phyloP scores from a whole-genome alignment of 2,329 filamentous ascomycete species.

The Aschersonia sp. region DNA sequence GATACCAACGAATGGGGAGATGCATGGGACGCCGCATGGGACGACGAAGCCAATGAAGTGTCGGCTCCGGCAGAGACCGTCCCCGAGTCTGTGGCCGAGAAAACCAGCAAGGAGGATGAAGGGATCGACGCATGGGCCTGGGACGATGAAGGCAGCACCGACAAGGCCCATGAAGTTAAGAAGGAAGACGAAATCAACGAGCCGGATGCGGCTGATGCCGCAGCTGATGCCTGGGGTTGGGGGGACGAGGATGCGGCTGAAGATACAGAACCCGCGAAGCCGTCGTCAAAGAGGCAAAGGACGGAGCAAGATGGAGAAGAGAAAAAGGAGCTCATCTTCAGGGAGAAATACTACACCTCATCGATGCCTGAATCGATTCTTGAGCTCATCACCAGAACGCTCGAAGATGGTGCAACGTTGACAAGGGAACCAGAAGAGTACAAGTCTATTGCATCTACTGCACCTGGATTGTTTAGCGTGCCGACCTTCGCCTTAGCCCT shows the following conservation, averaged over 20 bases:
- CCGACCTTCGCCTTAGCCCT: conserved; percentile 63
- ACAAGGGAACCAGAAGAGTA: conserved; percentile 35
- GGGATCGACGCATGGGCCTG: conserved; percentile 68
- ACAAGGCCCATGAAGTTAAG: conserved; percentile 7
- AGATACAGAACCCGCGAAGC: conserved; percentile 9
- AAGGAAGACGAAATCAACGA: conserved; percentile 7
- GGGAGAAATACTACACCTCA: conserved; percentile 79
- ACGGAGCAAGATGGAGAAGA: conserved; percentile 13
- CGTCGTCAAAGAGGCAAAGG: conserved; percentile 5
- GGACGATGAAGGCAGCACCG: conserved; percentile 45
- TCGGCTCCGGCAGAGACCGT: conserved; percentile 5
- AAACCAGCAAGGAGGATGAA: conserved; percentile 20
- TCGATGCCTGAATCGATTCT: conserved; percentile 72
- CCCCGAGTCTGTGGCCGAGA: conserved; percentile 6
- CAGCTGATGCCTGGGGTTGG: conserved; percentile 71
- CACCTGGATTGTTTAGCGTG: conserved; percentile 54
- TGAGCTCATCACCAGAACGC: conserved; percentile 43
- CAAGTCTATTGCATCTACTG: conserved; percentile 51
- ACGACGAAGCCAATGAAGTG: conserved; percentile 44
- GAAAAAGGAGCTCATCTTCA: conserved; percentile 58
- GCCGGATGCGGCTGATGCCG: conserved; percentile 28
- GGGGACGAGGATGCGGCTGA: conserved; percentile 46
- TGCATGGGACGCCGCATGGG: conserved; percentile 75
- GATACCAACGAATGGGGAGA: conserved; percentile 52
- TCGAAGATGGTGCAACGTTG: conserved; percentile 47